phyloP scores from a whole-genome alignment of 2,329 filamentous ascomycete species.

The Trichoderma endophyticum region DNA sequence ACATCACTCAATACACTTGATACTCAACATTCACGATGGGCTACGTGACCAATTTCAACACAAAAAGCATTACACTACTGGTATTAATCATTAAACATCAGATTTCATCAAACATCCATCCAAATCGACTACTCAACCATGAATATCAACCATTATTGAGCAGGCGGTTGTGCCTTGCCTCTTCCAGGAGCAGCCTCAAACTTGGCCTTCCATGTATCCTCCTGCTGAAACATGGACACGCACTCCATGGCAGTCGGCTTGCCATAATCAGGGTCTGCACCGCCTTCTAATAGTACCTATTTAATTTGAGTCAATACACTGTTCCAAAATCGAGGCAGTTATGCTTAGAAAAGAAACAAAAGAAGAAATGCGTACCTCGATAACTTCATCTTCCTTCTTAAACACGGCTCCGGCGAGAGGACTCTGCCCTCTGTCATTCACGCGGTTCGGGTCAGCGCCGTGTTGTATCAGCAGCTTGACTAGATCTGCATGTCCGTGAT shows the following conservation, averaged over 20 bases:
- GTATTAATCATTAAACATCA: neutral
- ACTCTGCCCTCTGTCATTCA: conserved; percentile 68
- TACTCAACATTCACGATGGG: neutral
- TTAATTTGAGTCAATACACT: neutral
- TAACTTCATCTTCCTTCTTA: conserved; percentile 64
- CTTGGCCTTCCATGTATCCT: conserved; percentile 47
- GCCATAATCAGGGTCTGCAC: conserved; percentile 53
- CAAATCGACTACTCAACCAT: too few relatives aligned
- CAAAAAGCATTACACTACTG: neutral
- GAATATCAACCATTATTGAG: neutral
- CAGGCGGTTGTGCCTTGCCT: conserved; percentile 38
- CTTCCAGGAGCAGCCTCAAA: conserved; percentile 49
- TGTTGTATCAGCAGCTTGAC: conserved; percentile 58
- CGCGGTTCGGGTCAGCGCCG: conserved; percentile 63
- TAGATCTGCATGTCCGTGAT: conserved; percentile 62
- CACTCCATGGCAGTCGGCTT: conserved; percentile 48
- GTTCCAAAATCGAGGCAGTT: neutral
- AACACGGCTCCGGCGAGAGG: conserved; percentile 70
- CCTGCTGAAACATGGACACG: conserved; percentile 51
- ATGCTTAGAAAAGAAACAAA: neutral
- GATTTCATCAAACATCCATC: neutral
- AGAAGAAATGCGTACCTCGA: conserved; percentile 43
- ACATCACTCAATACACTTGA: too few relatives aligned
- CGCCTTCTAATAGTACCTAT: conserved; percentile 48
- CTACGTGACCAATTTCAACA: neutral